These are phyloP conservation scores for Trypanosoma melophagium DNA, from an alignment of 208 protist species.

Conservation along the genomic window DNA sequence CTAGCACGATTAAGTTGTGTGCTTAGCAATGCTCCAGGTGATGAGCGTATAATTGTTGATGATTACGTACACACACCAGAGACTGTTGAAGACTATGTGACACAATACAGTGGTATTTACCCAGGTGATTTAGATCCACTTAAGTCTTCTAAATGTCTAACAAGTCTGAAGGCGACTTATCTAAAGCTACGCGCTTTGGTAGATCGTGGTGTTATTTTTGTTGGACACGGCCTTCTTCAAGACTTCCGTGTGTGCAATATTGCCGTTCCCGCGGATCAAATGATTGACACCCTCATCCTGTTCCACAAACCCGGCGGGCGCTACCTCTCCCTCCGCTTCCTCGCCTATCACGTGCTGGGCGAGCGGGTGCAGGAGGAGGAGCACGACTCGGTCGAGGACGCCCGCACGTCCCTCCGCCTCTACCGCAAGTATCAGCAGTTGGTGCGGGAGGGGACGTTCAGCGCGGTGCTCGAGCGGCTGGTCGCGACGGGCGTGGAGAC, in stretches of 20 bases:
- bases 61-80: conserved; percentile 90
- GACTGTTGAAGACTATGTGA: conserved; percentile 89
- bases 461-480: conserved; percentile 75
- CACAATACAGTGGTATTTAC: conserved; percentile 93
- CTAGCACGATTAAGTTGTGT: conserved; percentile 88
- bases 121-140: conserved; percentile 94
- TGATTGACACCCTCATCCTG: conserved; percentile 96
- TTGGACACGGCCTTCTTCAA: conserved; percentile 95
- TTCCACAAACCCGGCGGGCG: conserved; percentile 88
- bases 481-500: conserved; percentile 86
- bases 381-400: conserved; percentile 96
- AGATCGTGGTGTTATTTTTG: conserved; percentile 92
- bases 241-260: conserved; percentile 97
- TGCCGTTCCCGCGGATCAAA: conserved; percentile 92
- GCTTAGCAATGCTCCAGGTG: conserved; percentile 70
- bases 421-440: conserved; percentile 89
- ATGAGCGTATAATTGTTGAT: conserved; percentile 88
- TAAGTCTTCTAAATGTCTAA: conserved; percentile 89
- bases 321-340: conserved; percentile 93
- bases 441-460: conserved; percentile 71
- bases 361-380: conserved; percentile 94
- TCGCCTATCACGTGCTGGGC: conserved; percentile 92
- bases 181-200: conserved; percentile 93
- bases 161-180: conserved; percentile 93
- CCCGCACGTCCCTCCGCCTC: conserved; percentile 89